A percentile compares a stretch with the other conserved stretches of the same genome.
phyloP scores from a whole-genome alignment of 2,329 filamentous ascomycete genomes.

The Cytospora piceicola region DNA sequence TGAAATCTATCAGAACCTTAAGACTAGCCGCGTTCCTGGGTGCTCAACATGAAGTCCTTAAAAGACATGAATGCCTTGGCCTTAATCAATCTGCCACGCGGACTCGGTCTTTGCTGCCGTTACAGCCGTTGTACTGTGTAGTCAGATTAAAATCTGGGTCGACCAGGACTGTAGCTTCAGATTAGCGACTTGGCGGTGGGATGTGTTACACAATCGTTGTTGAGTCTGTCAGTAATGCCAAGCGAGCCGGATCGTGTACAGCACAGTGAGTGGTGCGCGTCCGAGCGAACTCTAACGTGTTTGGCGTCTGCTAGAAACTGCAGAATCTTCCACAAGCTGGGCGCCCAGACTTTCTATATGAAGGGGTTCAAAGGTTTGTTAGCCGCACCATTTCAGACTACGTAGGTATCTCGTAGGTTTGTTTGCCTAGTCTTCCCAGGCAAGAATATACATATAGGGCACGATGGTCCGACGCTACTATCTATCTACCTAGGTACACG shows the following conservation, averaged over 20 bases:
- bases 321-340: too few species aligned
- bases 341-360: too few species aligned
- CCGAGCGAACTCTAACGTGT: background rate
- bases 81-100: too few species aligned
- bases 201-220: background rate
- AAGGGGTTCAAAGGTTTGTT: background rate
- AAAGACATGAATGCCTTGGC: background rate
- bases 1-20: background rate
- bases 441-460: background rate
- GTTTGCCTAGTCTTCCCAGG: background rate
- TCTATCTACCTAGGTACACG: too few species aligned
- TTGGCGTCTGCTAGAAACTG: background rate
- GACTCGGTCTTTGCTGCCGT: too few species aligned
- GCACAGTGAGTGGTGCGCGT: background rate
- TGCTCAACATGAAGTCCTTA: background rate
- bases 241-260: background rate
- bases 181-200: conserved; percentile 14
- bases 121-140: too few species aligned
- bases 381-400: too few species aligned
- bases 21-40: background rate
- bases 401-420: too few species aligned
- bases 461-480: too few species aligned
- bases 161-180: background rate
- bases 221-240: background rate
- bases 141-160: background rate